Percentiles rank a stretch among this genome's conserved stretches.
phyloP scores from a whole-genome alignment of 225 moss, liverwort and hornwort genomes.

The Pleurozium schreberi region DNA sequence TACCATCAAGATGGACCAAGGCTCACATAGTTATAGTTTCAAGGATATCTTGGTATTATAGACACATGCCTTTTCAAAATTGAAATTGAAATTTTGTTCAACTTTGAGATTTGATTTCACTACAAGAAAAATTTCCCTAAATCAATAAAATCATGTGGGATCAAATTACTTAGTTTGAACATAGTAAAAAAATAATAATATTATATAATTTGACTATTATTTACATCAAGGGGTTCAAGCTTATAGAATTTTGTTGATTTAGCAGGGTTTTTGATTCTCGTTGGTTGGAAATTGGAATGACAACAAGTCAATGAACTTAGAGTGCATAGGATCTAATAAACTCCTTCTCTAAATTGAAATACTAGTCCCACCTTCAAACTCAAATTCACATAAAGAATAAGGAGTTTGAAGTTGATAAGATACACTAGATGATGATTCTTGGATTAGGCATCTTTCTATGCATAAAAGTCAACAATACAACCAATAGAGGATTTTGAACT shows the following conservation, averaged over 20 bases:
- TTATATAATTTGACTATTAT: not conserved
- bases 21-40: not conserved
- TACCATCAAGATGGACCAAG: not conserved
- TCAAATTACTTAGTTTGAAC: not conserved
- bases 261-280: not conserved
- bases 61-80: not conserved
- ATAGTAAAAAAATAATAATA: not conserved
- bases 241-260: not conserved
- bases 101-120: not conserved
- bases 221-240: not conserved
- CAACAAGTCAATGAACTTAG: not conserved
- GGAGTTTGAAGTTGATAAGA: too few species aligned
- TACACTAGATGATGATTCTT: too few species aligned
- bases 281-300: not conserved
- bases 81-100: not conserved
- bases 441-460: too few species aligned
- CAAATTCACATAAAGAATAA: too few species aligned
- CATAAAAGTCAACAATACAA: too few species aligned
- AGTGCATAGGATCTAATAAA: accelerated
- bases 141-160: not conserved
- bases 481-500: too few species aligned
- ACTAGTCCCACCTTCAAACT: not conserved
- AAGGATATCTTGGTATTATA: not conserved
- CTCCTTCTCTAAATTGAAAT: not conserved
- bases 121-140: accelerated